Conservation (phyloP, 805 yeast species). For the Saccharomycopsis schoenii region DNA sequence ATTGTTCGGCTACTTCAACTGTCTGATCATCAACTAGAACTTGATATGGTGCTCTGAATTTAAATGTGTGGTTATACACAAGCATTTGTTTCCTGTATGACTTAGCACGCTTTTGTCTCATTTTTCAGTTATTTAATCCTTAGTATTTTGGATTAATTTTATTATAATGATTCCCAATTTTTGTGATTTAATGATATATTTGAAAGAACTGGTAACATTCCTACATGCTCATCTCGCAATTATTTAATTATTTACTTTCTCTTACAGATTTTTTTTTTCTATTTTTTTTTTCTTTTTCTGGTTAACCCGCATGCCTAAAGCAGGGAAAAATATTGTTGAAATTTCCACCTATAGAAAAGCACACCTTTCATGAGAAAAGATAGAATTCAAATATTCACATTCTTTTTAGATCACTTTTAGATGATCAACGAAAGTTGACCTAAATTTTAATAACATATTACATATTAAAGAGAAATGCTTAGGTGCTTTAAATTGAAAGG, state of each 20-base stretch:
- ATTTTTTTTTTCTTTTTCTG: no score
- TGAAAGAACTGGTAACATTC: background rate
- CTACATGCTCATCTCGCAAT: background rate
- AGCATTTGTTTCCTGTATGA: slow-evolving; percentile 88
- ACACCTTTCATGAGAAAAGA: background rate
- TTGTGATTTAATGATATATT: background rate
- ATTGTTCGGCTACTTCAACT: slow-evolving; percentile 51
- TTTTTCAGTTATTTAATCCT: slow-evolving; percentile 22
- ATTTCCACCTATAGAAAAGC: background rate
- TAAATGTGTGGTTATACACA: slow-evolving; percentile 74
- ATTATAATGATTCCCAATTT: no score
- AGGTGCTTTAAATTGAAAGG: background rate
- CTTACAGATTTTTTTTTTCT: no score
- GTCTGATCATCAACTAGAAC: slow-evolving; percentile 77
- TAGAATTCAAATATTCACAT: no score
- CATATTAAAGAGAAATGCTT: background rate
- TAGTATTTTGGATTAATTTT: no score
- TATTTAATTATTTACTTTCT: no score
- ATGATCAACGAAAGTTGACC: no score
- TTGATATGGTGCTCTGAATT: slow-evolving; percentile 91
- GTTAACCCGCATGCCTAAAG: background rate
- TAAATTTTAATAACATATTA: no score
- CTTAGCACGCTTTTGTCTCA: slow-evolving; percentile 97
- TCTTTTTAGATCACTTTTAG: no score
- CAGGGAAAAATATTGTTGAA: background rate